Evolutionary conservation across 2,329 filamentous ascomycete genomes (phyloP), one percentile per base, ranked within the genome.

Genomic region (Biscogniauxia sp.): DNA sequence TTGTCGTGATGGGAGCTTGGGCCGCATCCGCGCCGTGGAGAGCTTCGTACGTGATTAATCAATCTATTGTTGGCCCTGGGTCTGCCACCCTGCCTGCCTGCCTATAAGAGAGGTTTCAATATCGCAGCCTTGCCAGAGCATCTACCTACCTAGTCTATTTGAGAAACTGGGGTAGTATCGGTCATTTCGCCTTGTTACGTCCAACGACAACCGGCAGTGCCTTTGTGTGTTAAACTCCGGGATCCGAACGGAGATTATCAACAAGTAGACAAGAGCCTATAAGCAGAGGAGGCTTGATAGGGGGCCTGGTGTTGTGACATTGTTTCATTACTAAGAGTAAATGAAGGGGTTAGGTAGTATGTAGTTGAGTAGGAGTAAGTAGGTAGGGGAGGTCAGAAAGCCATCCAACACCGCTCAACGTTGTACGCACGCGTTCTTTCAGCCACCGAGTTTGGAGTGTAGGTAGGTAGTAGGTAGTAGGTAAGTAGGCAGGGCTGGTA

Each of bases 251-350:
- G 37, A 45, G 37, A 45, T 45, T 45, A 45, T 45, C 37, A n/a
- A n/a, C 37, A 45, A n/a, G 13, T n/a, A 45, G 37, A 13, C 51
- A 57, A 4, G 54, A 4, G 54, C 5, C 2, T 52, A 51, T 58
- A 23, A 58, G 57, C 58, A 32, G 25, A 60, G 62, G 62, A 64
- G 64, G 62, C n/a, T n/a, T n/a, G n/a, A 63, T 61, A 26, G 54
- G 61, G 61, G 61, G 59, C n/a, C 11, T 32, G 23, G 23, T 7
- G 61, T 61, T 58, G 52, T 59, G 59, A 62, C 61, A 45, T 45
- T 45, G 37, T 45, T 6, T 45, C 23, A 63, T 50, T 45, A 61
- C 51, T 49, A 52, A 61, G 11, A 45, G 37, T 45, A 45, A n/a
- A 45, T 17, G 37, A 45, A 45, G 37, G 37, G 17, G 37, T 3